Base-by-base conservation (phyloP, 1,139 yeast genomes). In the Candida sp. region DNA sequence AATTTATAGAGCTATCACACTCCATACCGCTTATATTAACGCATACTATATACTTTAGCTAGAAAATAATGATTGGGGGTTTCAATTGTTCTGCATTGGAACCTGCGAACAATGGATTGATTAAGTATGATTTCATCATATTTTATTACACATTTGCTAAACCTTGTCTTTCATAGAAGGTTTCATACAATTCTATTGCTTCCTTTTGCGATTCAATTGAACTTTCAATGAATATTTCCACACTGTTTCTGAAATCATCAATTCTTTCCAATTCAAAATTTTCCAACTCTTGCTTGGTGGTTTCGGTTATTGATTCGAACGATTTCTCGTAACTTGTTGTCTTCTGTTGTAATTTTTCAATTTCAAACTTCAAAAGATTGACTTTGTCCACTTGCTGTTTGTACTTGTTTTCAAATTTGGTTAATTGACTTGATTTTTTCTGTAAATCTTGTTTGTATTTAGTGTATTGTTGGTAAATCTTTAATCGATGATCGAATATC, bases 131-230 rank as follows among this genome's bases (percentile, higher is more conserved):
- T 25, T 32, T 32, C 34, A 32, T 12, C 19, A 15, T 15, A 15
- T 15, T 15, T 15, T 15, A 15, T 38, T 44, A 48, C 11, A 48
- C 42, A 38, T 49, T 44, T 7, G 63, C 65, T 42, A 72, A 58
- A 35, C 61, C 55, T 45, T 72, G 74, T 32, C 73, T 59, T 49
- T 79, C 83, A 56, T 84, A 84, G 55, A 87, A 93, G 0, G 97
- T 87, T 65, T 93, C 98, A 95, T 97, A 93, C 29, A 88, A 65
- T 64, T 93, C 99, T 53, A 93, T 93, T 30, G 93, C 83, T 61
- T 90, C 97, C 67, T 93, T 95, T 62, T 93, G 99, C 15, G 93
- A 78, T 64, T 93, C 99, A 41, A 91, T 87, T 22, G 95, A 82
- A 46, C 95, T 82, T 63, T 95, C 99, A 57, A 95, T 77, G 55